These are phyloP conservation scores for Boletus rubroflammeus DNA, from an alignment of 768 basidiomycete genomes.

Conservation along the genomic window DNA sequence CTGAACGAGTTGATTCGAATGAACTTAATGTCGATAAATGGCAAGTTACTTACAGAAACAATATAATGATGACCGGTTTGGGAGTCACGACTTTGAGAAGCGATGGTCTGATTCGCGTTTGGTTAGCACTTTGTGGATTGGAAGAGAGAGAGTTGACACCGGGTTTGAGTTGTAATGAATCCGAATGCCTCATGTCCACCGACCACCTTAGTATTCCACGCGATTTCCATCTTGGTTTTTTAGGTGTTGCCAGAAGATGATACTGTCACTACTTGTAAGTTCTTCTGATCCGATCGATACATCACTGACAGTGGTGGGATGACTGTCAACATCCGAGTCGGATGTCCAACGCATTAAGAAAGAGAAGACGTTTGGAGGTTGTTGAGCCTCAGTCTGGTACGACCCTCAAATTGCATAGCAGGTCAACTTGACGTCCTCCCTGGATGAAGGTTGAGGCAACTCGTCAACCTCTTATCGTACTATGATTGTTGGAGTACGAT, in stretches of 20 bases:
- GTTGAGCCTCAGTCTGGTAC: background rate
- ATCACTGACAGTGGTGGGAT: background rate
- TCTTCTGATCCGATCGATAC: background rate
- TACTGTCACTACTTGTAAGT: too few species aligned
- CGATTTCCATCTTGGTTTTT: slow-evolving; percentile 15
- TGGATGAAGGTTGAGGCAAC: background rate
- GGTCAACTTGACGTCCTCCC: background rate
- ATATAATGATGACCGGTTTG: background rate
- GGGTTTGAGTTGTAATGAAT: slow-evolving; percentile 1
- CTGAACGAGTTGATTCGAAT: background rate
- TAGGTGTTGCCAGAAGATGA: background rate
- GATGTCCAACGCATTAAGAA: background rate
- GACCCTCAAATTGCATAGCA: background rate
- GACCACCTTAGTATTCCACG: slow-evolving; percentile 3
- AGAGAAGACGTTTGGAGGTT: background rate
- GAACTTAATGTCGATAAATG: background rate
- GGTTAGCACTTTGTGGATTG: background rate
- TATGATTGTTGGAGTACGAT: too few species aligned
- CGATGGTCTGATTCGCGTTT: background rate
- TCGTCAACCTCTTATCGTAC: background rate
- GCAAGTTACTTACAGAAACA: slow-evolving; percentile 6
- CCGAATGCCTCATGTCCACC: slow-evolving; percentile 18
- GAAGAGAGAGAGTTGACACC: background rate
- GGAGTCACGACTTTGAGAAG: background rate
- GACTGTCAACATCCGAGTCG: background rate